Evolutionary conservation across 768 basidiomycete genomes (phyloP).

Genomic region (Rickenella mellea): DNA sequence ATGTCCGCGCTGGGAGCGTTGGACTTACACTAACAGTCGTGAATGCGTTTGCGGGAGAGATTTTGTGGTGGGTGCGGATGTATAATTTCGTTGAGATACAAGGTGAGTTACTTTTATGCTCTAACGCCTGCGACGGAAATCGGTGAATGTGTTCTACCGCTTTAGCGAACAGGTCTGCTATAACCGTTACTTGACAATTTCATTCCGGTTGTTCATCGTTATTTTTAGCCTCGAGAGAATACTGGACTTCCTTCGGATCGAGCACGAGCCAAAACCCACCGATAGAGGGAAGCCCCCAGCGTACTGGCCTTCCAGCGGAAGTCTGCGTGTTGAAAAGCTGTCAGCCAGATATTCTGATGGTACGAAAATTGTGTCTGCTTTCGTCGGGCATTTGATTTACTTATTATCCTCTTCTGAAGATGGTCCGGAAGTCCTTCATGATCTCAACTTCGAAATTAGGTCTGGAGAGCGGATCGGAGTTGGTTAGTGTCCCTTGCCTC

Average conservation of each 20-base stretch:
- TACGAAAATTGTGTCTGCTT: not conserved
- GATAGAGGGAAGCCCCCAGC: constrained; percentile 34
- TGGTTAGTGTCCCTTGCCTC: not conserved
- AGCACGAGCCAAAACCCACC: constrained; percentile 32
- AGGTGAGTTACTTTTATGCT: not conserved
- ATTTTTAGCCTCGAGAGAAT: constrained; percentile 27
- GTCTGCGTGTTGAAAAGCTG: constrained; percentile 32
- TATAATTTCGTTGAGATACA: constrained; percentile 11
- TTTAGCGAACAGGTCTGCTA: constrained; percentile 8
- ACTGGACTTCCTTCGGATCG: constrained; percentile 35
- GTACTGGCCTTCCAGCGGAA: constrained; percentile 42
- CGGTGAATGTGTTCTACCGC: not conserved
- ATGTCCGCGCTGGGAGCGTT: constrained; percentile 28
- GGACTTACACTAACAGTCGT: constrained; percentile 40
- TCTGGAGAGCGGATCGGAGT: constrained; percentile 24
- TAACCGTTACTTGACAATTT: not conserved
- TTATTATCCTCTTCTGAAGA: constrained; percentile 16
- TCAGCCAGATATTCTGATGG: constrained; percentile 26
- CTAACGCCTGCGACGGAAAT: not conserved
- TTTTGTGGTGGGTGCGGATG: constrained; percentile 12
- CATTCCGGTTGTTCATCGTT: not conserved
- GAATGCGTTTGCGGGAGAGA: constrained; percentile 5
- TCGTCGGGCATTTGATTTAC: not conserved
- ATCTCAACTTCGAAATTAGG: constrained; percentile 30
- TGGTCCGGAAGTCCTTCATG: constrained; percentile 40